phyloP scores from a whole-genome alignment of 2,329 filamentous ascomycete species.

The Aspergillus arachidicola region DNA sequence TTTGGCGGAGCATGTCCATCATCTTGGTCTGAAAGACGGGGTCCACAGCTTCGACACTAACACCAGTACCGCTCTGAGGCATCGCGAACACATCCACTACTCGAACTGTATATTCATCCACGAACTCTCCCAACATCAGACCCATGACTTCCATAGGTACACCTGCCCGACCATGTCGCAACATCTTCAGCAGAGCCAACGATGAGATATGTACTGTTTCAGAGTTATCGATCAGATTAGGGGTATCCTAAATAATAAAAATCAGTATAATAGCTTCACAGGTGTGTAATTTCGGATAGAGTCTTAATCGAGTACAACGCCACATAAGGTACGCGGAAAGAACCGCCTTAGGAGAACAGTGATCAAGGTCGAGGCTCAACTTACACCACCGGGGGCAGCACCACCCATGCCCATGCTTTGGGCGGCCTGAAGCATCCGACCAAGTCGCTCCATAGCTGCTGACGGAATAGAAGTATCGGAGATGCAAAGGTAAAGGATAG shows the following conservation, averaged over 20 bases:
- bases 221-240: constrained; percentile 94
- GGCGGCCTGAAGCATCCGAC: constrained; percentile 79
- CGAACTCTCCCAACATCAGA: constrained; percentile 97
- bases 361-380: constrained; percentile 21
- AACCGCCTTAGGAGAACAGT: neutral
- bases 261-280: neutral
- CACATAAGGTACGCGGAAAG: neutral
- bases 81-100: constrained; percentile 99
- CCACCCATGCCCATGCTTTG: constrained; percentile 57
- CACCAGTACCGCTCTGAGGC: constrained; percentile 97
- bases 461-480: constrained; percentile 20
- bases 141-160: constrained; percentile 99
- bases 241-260: constrained; percentile 69
- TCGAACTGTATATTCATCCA: constrained; percentile 97
- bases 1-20: constrained; percentile 99
- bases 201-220: constrained; percentile 99
- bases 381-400: constrained; percentile 43
- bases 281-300: neutral
- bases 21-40: constrained; percentile 99
- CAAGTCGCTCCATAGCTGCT: constrained; percentile 81
- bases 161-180: constrained; percentile 93
- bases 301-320: no score
- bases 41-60: constrained; percentile 97
- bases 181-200: constrained; percentile 95
- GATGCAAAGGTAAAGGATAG: constrained; percentile 24